Evolutionary conservation across 805 yeast genomes (phyloP).

Genomic region (Starmerella sp.): DNA sequence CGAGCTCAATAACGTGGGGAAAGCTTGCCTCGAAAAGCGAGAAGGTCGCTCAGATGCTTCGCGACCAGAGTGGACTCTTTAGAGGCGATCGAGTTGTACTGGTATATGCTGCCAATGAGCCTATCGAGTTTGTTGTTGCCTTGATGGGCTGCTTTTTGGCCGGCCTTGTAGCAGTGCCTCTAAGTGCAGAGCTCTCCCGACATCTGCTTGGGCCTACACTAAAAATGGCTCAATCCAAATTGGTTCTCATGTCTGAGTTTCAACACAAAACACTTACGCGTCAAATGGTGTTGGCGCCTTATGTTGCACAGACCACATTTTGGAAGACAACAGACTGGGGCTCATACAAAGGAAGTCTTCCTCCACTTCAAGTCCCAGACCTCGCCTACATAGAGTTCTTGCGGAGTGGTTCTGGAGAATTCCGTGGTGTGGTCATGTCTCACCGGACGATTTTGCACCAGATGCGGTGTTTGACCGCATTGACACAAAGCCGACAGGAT

Average conservation of each 20-base stretch:
- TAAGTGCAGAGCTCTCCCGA: constrained; percentile 49
- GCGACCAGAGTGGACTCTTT: constrained; percentile 59
- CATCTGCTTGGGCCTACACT: constrained; percentile 30
- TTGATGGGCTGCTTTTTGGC: constrained; percentile 85
- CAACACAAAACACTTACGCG: constrained; percentile 67
- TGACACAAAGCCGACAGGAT: constrained; percentile 38
- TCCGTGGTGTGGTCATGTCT: constrained; percentile 86
- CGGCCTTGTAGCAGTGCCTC: constrained; percentile 89
- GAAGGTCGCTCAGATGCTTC: constrained; percentile 73
- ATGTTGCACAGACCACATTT: constrained; percentile 33
- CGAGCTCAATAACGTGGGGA: constrained; percentile 73
- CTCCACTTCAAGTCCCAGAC: constrained; percentile 64
- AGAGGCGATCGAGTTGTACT: constrained; percentile 76
- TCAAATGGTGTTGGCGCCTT: constrained; percentile 5
- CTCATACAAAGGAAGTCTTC: constrained; percentile 45
- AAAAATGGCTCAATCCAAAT: constrained; percentile 60
- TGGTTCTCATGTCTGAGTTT: constrained; percentile 70
- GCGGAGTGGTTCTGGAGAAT: constrained; percentile 78
- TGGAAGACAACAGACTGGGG: constrained; percentile 89
- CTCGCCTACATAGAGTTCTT: constrained; percentile 90
- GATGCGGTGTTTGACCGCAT: constrained; percentile 61
- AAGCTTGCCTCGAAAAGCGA: constrained; percentile 72
- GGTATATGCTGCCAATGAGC: constrained; percentile 72
- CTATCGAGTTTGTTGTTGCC: constrained; percentile 75
- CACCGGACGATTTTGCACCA: constrained; percentile 83